Conservation (phyloP, 768 basidiomycete species). For the Phlebiopsis gigantea region DNA sequence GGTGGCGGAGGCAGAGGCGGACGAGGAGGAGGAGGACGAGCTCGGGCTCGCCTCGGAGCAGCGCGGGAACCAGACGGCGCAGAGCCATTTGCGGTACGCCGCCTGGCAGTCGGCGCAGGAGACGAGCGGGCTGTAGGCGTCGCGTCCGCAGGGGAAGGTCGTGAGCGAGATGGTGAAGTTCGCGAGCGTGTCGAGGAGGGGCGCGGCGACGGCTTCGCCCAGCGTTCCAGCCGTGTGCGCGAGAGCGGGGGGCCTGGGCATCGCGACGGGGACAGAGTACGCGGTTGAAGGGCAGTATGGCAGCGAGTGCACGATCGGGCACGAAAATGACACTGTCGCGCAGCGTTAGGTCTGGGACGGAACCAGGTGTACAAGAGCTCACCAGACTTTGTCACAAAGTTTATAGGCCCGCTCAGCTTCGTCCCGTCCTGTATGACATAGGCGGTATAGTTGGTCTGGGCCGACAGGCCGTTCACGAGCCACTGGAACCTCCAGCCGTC, state of each 20-base stretch:
- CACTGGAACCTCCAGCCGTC: constrained; percentile 69
- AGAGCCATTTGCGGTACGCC: constrained; percentile 76
- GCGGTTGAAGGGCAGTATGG: constrained; percentile 70
- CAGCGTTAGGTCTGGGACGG: not conserved
- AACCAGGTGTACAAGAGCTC: constrained; percentile 16
- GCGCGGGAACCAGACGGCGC: constrained; percentile 66
- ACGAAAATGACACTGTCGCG: constrained; percentile 54
- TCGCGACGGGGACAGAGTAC: constrained; percentile 64
- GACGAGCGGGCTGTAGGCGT: constrained; percentile 73
- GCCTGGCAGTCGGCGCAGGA: constrained; percentile 71
- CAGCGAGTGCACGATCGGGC: constrained; percentile 63
- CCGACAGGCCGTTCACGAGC: constrained; percentile 51
- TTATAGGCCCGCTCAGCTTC: constrained; percentile 62
- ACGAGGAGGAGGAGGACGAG: constrained; percentile 1
- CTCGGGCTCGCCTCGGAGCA: constrained; percentile 50
- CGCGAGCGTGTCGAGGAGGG: constrained; percentile 52
- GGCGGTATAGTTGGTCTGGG: constrained; percentile 74
- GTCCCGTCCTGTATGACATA: constrained; percentile 54
- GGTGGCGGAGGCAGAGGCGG: constrained; percentile 1
- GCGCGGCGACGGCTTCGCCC: constrained; percentile 40
- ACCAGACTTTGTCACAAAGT: constrained; percentile 74
- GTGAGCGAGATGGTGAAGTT: constrained; percentile 73
- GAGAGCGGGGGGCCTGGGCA: constrained; percentile 35
- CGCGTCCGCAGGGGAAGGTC: constrained; percentile 75
- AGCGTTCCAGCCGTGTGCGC: constrained; percentile 49